A percentile compares a stretch with the other conserved stretches of the same genome.
Conservation (phyloP, 768 basidiomycete genomes). For the Cyclocybe cylindracea region DNA sequence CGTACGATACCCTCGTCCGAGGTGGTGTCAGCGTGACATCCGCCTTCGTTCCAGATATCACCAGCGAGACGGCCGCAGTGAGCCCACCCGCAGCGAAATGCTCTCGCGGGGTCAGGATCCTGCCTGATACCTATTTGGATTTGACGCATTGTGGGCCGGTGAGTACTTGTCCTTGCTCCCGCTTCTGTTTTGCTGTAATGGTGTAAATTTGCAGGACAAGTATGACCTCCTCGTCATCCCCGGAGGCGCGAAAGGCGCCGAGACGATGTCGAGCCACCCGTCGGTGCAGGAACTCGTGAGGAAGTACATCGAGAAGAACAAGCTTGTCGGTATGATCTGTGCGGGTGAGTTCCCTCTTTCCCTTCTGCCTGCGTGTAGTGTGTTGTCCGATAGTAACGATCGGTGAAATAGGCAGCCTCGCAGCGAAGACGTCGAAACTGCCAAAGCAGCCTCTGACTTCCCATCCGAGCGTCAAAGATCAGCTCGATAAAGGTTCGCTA, state of each 20-base stretch:
- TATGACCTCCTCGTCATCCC: constrained; percentile 76
- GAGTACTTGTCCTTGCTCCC: constrained; percentile 14
- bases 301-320: constrained; percentile 52
- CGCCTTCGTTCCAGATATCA: constrained; percentile 53
- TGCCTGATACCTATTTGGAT: constrained; percentile 63
- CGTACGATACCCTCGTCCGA: constrained; percentile 81
- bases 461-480: constrained; percentile 67
- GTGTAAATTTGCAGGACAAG: constrained; percentile 42
- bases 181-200: not conserved
- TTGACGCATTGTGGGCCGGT: constrained; percentile 48
- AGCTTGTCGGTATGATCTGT: constrained; percentile 82
- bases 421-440: constrained; percentile 62
- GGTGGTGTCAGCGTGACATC: constrained; percentile 69
- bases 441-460: constrained; percentile 72
- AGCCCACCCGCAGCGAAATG: constrained; percentile 57
- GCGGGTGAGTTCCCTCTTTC: constrained; percentile 65
- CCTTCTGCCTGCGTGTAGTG: not conserved
- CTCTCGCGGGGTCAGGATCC: constrained; percentile 72
- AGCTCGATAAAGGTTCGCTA: constrained; percentile 54
- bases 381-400: not conserved
- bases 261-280: constrained; percentile 61
- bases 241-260: constrained; percentile 78
- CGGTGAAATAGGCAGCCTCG: constrained; percentile 55
- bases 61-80: constrained; percentile 18
- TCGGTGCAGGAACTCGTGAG: constrained; percentile 65